Evolutionary conservation across 768 basidiomycete genomes (phyloP), one percentile per base, ranked within the genome.

Genomic region (Rhodotorula kratochvilovae): DNA sequence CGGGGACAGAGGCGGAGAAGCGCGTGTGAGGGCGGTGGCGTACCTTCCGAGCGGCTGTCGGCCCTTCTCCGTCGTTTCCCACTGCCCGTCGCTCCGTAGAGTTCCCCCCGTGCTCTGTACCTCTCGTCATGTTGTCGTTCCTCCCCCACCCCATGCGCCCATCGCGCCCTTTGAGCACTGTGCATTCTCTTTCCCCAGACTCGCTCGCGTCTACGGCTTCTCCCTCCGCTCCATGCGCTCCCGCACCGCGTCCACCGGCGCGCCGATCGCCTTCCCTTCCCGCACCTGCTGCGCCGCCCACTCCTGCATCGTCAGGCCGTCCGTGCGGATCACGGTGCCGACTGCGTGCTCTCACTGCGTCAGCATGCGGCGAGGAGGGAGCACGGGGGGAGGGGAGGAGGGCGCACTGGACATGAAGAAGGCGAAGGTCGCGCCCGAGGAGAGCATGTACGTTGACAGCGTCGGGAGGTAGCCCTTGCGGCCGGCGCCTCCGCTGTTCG

Each of bases 361-460:
- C 61, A 35, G 39, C n/a, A 35, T 12, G 56, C 25, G 12, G 10
- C 1, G 23, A 17, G 48, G n/a, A 33, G 45, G 16, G n/a, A 45
- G 50, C 25, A 45, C 13, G 39, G 5, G 23, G 45, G 31, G 69
- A 58, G 61, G 36, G 55, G 61, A 57, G 16, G 15, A 42, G 31
- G 63, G 72, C 92, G 42, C 90, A 78, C 96, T 91, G 51, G 92
- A 87, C 71, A 98, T 88, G 88, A 98, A 98, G 83, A 97, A 97
- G 5, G 89, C 89, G 81, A 99, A 98, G 0, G 95, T 96, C 15
- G 94, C 94, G 11, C 91, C 95, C 77, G 95, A 98, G 78, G 91
- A 91, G 39, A 97, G 86, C 96, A 99, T 99, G 81, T 97, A 98
- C 77, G 94, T 92, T 23, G 94, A 95, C 61, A 99, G 86, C 2